Evolutionary conservation across 805 yeast genomes (phyloP), one percentile per base, ranked within the genome.

Genomic region (Saturnispora quitensis): DNA sequence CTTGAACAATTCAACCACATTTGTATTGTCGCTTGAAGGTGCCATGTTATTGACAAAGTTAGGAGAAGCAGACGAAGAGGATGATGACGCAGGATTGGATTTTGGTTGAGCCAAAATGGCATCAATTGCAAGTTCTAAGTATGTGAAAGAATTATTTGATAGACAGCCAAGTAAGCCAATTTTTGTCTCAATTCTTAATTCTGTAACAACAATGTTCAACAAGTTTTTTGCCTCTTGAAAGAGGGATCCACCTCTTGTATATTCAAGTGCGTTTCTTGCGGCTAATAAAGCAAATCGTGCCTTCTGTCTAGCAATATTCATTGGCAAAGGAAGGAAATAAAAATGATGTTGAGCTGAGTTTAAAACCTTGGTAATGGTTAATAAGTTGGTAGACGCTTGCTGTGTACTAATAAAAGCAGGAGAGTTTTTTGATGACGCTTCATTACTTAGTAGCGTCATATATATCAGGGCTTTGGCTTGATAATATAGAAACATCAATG

Each of bases 171-270:
- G 81, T 25, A 80, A 65, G 18, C 77, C 81, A 45, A 73, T 67
- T 20, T 66, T 68, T 45, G 80, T 74, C 58, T 81, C 86, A 13
- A 63, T 58, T 56, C 72, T 77, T 52, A 84, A 67, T 47, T 75
- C 78, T 22, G 71, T 67, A 2, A 83, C 65, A 2, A 81, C 72
- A 31, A 70, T 75, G 20, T 71, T 65, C 45, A 89, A 66, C 46
- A 86, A 68, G 34, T 67, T 73, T 57, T 80, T 84, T 62, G 83
- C 80, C 48, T 82, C 89, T 61, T 80, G 86, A 62, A 83, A 81
- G 50, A 89, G 67, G 1, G 91, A 82, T 0, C 96, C 96, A 38
- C 89, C 89, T 62, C 87, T 80, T 2, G 87, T 81, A 62, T 86
- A 88, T 56, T 89, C 96, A 51, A 89, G 70, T 0, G 89, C 79